Evolutionary conservation across 2,329 filamentous ascomycete genomes (phyloP).

Genomic region (Fusarium succisae): DNA sequence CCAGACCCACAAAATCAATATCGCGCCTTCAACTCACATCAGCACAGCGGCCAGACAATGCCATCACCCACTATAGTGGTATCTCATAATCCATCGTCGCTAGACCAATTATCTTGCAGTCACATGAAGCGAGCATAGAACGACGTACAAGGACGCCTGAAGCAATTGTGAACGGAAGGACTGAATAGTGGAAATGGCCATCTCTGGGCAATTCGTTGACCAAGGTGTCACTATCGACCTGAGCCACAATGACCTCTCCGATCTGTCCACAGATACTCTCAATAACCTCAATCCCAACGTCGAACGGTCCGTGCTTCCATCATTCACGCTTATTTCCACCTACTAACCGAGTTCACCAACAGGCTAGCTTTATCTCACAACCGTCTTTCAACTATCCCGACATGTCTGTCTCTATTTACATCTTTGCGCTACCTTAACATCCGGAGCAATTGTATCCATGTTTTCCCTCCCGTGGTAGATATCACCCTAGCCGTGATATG

Average conservation of each 20-base stretch:
- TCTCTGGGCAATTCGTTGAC: background rate
- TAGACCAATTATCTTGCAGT: background rate
- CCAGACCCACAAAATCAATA: too few species aligned
- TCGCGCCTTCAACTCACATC: background rate
- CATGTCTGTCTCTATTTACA: background rate
- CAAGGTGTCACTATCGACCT: background rate
- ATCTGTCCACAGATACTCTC: background rate
- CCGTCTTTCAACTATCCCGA: background rate
- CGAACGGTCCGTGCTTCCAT: background rate
- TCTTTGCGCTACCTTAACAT: background rate
- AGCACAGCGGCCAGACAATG: fast-evolving
- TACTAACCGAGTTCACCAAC: background rate
- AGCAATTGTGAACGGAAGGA: background rate
- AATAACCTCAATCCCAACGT: background rate
- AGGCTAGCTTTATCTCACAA: background rate
- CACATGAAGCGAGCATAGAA: background rate
- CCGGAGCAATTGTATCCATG: background rate
- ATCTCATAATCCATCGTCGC: background rate
- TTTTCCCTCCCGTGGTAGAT: background rate
- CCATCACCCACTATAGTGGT: background rate
- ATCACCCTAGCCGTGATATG: background rate
- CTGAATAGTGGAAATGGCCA: background rate
- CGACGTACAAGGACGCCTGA: background rate
- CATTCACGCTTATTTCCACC: background rate
- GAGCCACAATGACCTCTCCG: background rate